Evolutionary conservation across 1,284 basidiomycete species (phyloP), one percentile per base, ranked within the genome.

Genomic region (Xerocomus amazonicus): DNA sequence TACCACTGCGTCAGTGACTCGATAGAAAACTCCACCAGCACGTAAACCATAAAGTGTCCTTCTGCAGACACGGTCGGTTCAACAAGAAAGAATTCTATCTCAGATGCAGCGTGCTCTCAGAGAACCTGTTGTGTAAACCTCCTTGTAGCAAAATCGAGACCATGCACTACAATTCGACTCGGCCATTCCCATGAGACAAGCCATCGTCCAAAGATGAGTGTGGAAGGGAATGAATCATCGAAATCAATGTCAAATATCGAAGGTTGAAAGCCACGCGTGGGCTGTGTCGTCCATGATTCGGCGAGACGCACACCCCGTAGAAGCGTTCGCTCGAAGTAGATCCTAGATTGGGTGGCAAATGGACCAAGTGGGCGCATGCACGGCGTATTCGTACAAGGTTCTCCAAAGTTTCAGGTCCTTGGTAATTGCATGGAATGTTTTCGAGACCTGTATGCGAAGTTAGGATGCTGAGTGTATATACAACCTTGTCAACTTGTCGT

Each of bases 251-350:
- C 27, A 19, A 19, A 28, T 37, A 2, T 19, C 6, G 2, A 37
- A 2, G 8, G 12, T 13, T 3, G 39, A 38, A 19, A 26, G 4
- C 0, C 29, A 14, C 44, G 35, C 17, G 54, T 29, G 0, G 33
- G 19, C 1, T 19, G 9, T 19, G 50, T 46, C 13, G 50, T 52
- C 50, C 50, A 52, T 2, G 50, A 52, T 13, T 53, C 27, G 7
- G 33, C 40, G 14, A 55, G 52, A 9, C 10, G 53, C 0, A 17
- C 10, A 0, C 39, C 34, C 36, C 34, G 50, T 9, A 51, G 13
- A 3, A 55, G 47, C 4, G 10, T 13, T 29, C 33, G 33, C 6
- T 42, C 41, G 14, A 53, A 28, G 12, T 3, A 28, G 1, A 13
- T 2, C 3, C 1, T 1, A 2, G 52, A 41, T 17, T 44, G 33